These are phyloP conservation scores for Mycena pura DNA, from an alignment of 768 basidiomycete species.

Conservation along the genomic window DNA sequence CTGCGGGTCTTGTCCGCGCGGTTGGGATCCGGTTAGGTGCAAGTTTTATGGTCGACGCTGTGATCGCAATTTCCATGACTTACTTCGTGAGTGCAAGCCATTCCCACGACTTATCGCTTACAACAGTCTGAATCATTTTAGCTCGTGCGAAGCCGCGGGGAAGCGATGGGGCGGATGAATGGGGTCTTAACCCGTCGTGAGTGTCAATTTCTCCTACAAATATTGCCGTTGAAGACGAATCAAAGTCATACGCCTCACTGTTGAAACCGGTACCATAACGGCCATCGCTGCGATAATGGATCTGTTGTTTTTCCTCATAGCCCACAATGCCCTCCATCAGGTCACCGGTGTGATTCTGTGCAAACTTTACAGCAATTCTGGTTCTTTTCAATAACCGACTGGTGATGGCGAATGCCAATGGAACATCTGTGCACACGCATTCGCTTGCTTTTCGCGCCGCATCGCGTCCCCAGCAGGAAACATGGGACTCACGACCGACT, in stretches of 20 bases:
- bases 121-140: not conserved
- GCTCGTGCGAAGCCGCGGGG: slow-evolving; percentile 12
- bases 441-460: not conserved
- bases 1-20: not conserved
- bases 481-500: not conserved
- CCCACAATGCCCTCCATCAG: slow-evolving; percentile 20
- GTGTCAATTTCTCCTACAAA: not conserved
- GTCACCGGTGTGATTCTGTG: slow-evolving; percentile 13
- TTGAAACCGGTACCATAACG: slow-evolving; percentile 19
- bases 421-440: not conserved
- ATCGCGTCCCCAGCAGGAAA: not conserved
- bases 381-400: slow-evolving; percentile 24
- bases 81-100: slow-evolving; percentile 14
- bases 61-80: slow-evolving; percentile 23
- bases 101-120: not conserved
- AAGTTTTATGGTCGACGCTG: slow-evolving; percentile 9
- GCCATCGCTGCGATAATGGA: slow-evolving; percentile 21
- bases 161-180: slow-evolving; percentile 2
- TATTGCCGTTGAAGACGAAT: not conserved
- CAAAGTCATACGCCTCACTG: slow-evolving; percentile 19
- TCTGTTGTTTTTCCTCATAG: slow-evolving; percentile 17
- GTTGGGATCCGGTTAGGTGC: slow-evolving; percentile 13
- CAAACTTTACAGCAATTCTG: slow-evolving; percentile 22
- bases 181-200: slow-evolving; percentile 21
- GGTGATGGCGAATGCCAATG: not conserved